phyloP scores from a whole-genome alignment of 2,329 filamentous ascomycete genomes.

The Colletotrichum falcatum region DNA sequence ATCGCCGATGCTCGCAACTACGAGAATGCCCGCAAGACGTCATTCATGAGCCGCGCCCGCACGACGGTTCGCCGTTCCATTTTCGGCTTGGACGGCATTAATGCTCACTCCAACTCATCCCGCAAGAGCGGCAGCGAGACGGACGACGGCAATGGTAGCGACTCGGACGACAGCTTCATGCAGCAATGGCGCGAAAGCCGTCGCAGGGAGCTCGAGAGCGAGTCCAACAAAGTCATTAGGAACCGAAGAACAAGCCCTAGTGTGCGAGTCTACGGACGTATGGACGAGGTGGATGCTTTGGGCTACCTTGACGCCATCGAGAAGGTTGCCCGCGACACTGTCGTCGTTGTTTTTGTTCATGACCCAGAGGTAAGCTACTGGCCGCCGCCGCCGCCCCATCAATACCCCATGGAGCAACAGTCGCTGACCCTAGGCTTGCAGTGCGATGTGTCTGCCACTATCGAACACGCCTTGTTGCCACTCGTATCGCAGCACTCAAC shows the following conservation, averaged over 20 bases:
- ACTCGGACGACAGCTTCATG: slow-evolving; percentile 83
- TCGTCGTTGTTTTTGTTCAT: slow-evolving; percentile 94
- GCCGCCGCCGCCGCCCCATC: neutral
- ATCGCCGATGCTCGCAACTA: slow-evolving; percentile 86
- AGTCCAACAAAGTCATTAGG: slow-evolving; percentile 65
- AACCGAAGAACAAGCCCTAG: slow-evolving; percentile 81
- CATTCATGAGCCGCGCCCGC: slow-evolving; percentile 65
- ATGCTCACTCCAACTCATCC: slow-evolving; percentile 43
- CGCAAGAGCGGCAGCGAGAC: slow-evolving; percentile 60
- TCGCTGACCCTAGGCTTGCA: slow-evolving; percentile 54
- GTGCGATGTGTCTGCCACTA: slow-evolving; percentile 82
- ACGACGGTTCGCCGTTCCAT: slow-evolving; percentile 65
- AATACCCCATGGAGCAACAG: slow-evolving; percentile 1
- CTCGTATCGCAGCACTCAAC: slow-evolving; percentile 78
- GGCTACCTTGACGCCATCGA: slow-evolving; percentile 98
- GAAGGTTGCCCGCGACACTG: slow-evolving; percentile 82
- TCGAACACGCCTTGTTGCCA: slow-evolving; percentile 81
- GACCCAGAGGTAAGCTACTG: slow-evolving; percentile 78
- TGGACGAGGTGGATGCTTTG: slow-evolving; percentile 87
- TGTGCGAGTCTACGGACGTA: slow-evolving; percentile 79
- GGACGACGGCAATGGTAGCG: slow-evolving; percentile 57
- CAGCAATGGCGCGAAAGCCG: slow-evolving; percentile 86
- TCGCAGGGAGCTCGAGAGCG: slow-evolving; percentile 79
- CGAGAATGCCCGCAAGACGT: slow-evolving; percentile 72
- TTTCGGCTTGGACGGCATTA: slow-evolving; percentile 57